Evolutionary conservation across 1,284 basidiomycete species (phyloP).

Genomic region (Leccinum colubrinum): DNA sequence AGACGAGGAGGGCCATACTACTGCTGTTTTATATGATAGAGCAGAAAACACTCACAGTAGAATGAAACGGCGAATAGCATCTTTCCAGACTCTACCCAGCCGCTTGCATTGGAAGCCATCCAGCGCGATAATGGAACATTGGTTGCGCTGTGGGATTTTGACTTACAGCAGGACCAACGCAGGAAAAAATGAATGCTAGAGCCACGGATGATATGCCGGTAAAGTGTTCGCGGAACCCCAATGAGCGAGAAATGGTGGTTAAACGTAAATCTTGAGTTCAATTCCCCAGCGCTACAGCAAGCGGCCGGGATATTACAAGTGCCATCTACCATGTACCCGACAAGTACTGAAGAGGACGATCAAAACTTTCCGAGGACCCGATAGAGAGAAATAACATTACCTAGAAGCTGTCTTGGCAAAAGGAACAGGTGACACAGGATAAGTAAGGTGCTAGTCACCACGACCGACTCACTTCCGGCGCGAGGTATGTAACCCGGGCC

Average conservation of each 20-base stretch:
- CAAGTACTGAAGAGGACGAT: not conserved
- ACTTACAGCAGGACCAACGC: not conserved
- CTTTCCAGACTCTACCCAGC: not conserved
- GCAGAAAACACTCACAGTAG: not conserved
- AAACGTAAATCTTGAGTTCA: not conserved
- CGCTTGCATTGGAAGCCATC: constrained; percentile 6
- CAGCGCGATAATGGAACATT: constrained; percentile 15
- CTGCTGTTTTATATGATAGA: constrained; percentile 12
- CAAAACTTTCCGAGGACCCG: not conserved
- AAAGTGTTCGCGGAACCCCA: constrained; percentile 1
- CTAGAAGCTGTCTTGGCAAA: not conserved
- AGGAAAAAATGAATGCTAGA: constrained; percentile 1
- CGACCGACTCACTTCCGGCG: not conserved
- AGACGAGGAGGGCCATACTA: not conserved
- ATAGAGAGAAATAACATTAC: not conserved
- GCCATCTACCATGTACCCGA: not conserved
- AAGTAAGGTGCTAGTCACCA: not conserved
- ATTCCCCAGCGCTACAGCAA: constrained; percentile 7
- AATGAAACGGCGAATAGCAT: not conserved
- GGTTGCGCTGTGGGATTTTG: constrained; percentile 1
- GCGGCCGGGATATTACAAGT: not conserved
- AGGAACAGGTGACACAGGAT: not conserved
- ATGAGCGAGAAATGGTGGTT: not conserved
- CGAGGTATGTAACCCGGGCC: not conserved
- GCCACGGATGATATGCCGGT: constrained; percentile 12